phyloP scores from a whole-genome alignment of 2,329 filamentous ascomycete genomes.

The Trichophaea hybrida region DNA sequence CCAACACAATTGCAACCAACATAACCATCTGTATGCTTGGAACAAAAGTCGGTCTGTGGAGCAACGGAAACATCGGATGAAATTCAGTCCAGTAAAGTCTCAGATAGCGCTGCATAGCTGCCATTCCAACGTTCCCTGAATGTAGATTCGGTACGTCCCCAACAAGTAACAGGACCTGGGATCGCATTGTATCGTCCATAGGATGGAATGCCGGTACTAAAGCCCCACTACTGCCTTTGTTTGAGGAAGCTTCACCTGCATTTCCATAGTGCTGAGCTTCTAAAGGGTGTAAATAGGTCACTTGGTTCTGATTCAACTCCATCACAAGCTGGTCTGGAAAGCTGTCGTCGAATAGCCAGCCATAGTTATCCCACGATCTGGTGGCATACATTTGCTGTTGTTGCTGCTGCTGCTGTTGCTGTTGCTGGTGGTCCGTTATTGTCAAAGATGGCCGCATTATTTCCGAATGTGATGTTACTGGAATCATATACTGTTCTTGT shows the following conservation, averaged over 20 bases:
- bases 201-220: slow-evolving; percentile 19
- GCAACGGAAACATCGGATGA: slow-evolving; percentile 22
- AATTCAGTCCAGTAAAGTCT: slow-evolving; percentile 24
- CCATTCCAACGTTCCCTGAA: slow-evolving; percentile 13
- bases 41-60: slow-evolving; percentile 23
- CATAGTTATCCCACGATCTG: slow-evolving; percentile 22
- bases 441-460: slow-evolving; percentile 15
- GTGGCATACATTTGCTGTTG: slow-evolving; percentile 7
- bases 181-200: slow-evolving; percentile 18
- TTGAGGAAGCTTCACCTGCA: slow-evolving; percentile 11
- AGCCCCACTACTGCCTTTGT: not conserved
- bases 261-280: slow-evolving; percentile 21
- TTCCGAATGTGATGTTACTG: slow-evolving; percentile 16
- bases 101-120: slow-evolving; percentile 24
- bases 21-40: slow-evolving; percentile 17
- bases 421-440: slow-evolving; percentile 5
- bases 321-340: slow-evolving; percentile 5
- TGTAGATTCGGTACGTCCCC: slow-evolving; percentile 19
- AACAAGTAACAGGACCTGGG: slow-evolving; percentile 19
- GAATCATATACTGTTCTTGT: slow-evolving; percentile 17
- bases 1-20: slow-evolving; percentile 23
- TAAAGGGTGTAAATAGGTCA: slow-evolving; percentile 19
- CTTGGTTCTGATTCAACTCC: slow-evolving; percentile 11
- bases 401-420: not conserved
- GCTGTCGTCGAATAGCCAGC: slow-evolving; percentile 23